These are phyloP conservation scores for Aspergillus indologenus DNA, from an alignment of 495 filamentous ascomycete species.

Conservation along the genomic window DNA sequence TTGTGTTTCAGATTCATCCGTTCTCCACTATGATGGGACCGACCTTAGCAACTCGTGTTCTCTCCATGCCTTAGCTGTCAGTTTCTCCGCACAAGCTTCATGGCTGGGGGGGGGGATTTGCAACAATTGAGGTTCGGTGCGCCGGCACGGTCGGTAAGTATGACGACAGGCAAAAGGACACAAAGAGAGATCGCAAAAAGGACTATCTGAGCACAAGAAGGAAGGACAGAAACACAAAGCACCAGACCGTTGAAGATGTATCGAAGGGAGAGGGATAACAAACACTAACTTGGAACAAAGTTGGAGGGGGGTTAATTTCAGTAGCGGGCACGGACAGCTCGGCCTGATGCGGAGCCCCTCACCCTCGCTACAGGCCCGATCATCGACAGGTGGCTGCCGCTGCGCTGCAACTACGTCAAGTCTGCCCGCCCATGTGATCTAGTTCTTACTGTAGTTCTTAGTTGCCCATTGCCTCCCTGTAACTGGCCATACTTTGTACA, in stretches of 20 bases:
- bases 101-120: constrained; percentile 16
- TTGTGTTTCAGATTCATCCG: neutral
- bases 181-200: neutral
- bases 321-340: constrained; percentile 16
- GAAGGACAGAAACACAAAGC: neutral
- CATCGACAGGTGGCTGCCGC: too few species aligned
- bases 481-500: too few species aligned
- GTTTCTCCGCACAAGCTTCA: constrained; percentile 38
- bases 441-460: neutral
- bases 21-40: constrained; percentile 4
- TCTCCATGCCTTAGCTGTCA: constrained; percentile 50
- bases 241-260: neutral
- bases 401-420: constrained; percentile 29
- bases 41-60: constrained; percentile 57
- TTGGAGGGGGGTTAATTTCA: constrained; percentile 5
- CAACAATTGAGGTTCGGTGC: constrained; percentile 1
- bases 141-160: neutral
- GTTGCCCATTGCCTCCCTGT: too few species aligned
- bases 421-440: neutral
- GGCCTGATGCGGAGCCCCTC: constrained; percentile 27
- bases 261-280: neutral
- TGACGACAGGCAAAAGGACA: neutral
- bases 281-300: neutral
- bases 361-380: too few species aligned
- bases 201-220: neutral